Percentiles rank a stretch among this genome's conserved stretches.
phyloP scores from a whole-genome alignment of 495 filamentous ascomycete genomes.

The Neurospora discreta region DNA sequence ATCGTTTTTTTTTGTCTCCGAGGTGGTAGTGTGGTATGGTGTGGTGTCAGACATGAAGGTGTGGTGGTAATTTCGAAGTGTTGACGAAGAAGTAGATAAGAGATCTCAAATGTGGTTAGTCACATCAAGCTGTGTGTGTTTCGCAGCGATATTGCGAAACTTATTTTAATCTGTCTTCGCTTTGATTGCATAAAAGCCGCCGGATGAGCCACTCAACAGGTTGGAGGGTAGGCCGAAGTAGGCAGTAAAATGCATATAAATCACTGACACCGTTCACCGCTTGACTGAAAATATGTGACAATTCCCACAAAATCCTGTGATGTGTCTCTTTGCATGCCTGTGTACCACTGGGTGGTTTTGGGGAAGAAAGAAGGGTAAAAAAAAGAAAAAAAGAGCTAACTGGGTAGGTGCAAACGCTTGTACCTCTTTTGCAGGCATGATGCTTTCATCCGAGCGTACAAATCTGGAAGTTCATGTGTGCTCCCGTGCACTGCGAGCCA shows the following conservation, averaged over 20 bases:
- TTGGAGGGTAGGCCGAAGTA: not conserved
- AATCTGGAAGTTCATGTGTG: not conserved
- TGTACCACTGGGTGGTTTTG: not conserved
- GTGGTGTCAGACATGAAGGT: not conserved
- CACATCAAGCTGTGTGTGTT: not conserved
- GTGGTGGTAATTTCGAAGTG: not conserved
- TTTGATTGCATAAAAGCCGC: not conserved
- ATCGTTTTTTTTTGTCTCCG: not conserved
- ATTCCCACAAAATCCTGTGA: not conserved
- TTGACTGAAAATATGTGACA: not conserved
- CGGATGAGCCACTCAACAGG: not conserved
- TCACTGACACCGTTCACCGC: not conserved
- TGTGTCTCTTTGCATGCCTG: not conserved
- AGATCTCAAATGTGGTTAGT: not conserved
- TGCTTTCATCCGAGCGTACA: not conserved
- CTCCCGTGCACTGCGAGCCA: not conserved
- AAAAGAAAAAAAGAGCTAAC: too few species aligned
- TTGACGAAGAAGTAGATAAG: not conserved
- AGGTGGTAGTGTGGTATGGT: not conserved
- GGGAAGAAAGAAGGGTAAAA: not conserved
- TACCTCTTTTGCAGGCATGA: not conserved
- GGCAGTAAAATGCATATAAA: too few species aligned
- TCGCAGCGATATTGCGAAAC: too few species aligned
- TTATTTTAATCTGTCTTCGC: not conserved
- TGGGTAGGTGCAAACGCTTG: not conserved